These are phyloP conservation scores for Acanthamoeba divionensis DNA, from an alignment of 208 protist genomes.

Conservation along the genomic window DNA sequence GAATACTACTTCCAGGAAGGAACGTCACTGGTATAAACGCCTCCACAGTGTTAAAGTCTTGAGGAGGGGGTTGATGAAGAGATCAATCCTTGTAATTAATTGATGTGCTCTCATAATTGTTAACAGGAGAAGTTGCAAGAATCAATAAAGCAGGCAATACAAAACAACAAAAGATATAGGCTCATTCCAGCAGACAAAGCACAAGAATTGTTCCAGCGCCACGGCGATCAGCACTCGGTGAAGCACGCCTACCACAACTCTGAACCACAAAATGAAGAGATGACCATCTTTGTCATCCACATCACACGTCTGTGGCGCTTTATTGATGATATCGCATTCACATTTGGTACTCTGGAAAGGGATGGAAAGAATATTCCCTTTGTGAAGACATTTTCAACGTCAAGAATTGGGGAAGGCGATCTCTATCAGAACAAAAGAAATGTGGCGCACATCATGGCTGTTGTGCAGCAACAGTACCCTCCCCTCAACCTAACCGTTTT, in stretches of 20 bases:
- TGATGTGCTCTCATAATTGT: no score
- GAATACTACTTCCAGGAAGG: no score
- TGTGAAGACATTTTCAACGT: neutral
- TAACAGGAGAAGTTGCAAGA: no score
- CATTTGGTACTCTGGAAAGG: neutral
- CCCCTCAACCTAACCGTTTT: no score
- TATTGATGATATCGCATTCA: conserved; percentile 17
- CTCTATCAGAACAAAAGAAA: neutral
- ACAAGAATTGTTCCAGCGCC: neutral
- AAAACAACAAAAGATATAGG: no score
- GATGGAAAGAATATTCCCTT: neutral
- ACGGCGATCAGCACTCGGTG: neutral
- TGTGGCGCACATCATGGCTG: neutral
- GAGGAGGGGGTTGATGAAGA: no score
- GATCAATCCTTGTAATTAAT: no score
- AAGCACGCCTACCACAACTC: conserved; percentile 7
- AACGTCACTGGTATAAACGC: no score
- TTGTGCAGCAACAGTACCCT: no score
- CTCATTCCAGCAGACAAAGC: neutral
- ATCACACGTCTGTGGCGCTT: neutral
- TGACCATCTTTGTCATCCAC: conserved; percentile 2
- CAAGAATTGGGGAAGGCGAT: neutral
- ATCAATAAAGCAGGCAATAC: no score
- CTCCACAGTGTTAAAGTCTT: no score
- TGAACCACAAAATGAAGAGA: neutral